These are phyloP conservation scores for Podaxis carcinomalis DNA, from an alignment of 768 basidiomycete genomes.

Conservation along the genomic window DNA sequence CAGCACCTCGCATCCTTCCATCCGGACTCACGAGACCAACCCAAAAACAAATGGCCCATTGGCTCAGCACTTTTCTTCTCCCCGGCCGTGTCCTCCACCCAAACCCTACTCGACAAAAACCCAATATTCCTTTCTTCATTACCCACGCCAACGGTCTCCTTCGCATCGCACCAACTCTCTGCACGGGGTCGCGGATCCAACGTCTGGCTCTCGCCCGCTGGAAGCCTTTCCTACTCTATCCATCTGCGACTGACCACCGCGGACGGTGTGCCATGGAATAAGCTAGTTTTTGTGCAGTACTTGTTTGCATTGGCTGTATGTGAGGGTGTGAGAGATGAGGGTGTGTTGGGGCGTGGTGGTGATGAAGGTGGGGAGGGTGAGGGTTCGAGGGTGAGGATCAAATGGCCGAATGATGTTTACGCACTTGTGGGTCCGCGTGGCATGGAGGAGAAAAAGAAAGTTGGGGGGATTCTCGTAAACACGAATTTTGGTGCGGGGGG, in stretches of 20 bases:
- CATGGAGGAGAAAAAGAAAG: slow-evolving; percentile 58
- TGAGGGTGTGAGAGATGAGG: slow-evolving; percentile 66
- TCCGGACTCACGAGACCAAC: slow-evolving; percentile 23
- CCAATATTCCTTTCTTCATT: slow-evolving; percentile 62
- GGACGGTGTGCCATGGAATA: slow-evolving; percentile 19
- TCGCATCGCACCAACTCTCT: slow-evolving; percentile 84
- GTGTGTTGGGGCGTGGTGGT: slow-evolving; percentile 43
- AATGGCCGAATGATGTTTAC: slow-evolving; percentile 98
- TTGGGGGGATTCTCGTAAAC: slow-evolving; percentile 91
- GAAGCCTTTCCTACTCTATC: slow-evolving; percentile 83
- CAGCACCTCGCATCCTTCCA: slow-evolving; percentile 33
- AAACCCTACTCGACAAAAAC: slow-evolving; percentile 92
- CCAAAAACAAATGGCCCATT: slow-evolving; percentile 39
- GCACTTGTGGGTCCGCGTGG: slow-evolving; percentile 45
- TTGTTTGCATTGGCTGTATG: slow-evolving; percentile 87
- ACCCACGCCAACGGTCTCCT: slow-evolving; percentile 72
- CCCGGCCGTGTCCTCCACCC: slow-evolving; percentile 90
- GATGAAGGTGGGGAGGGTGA: slow-evolving; percentile 30
- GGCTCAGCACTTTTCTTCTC: slow-evolving; percentile 84
- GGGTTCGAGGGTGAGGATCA: slow-evolving; percentile 55
- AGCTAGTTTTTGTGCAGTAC: slow-evolving; percentile 92
- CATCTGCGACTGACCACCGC: slow-evolving; percentile 55
- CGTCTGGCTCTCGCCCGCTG: slow-evolving; percentile 87
- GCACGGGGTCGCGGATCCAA: slow-evolving; percentile 89
- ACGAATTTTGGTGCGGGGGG: slow-evolving; percentile 72